A percentile compares a stretch with the other conserved stretches of the same genome.
Evolutionary conservation across 2,329 filamentous ascomycete genomes (phyloP).

Genomic region (Tolypocladium inflatum): DNA sequence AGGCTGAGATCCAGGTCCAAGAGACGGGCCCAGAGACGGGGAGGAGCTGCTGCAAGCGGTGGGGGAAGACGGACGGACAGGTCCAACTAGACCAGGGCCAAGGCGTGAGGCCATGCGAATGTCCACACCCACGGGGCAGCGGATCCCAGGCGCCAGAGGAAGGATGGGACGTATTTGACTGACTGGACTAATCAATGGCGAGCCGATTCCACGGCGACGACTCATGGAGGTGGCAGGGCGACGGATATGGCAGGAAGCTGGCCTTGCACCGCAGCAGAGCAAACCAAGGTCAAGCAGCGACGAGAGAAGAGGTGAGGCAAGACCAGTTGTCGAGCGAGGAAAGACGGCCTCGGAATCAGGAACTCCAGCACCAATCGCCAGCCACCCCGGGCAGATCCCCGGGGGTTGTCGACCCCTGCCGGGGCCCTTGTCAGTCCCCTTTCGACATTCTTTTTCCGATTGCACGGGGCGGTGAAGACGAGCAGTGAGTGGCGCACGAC

Average conservation of each 20-base stretch:
- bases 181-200: neutral
- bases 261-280: neutral
- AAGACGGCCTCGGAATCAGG: neutral
- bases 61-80: neutral
- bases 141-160: neutral
- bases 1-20: neutral
- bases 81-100: neutral
- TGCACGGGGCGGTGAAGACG: slow-evolving; percentile 1
- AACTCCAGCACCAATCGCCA: neutral
- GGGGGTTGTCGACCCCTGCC: neutral
- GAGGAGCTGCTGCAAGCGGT: neutral
- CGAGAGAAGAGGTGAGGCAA: neutral
- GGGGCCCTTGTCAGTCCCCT: neutral
- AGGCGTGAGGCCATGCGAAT: neutral
- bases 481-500: neutral
- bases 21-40: neutral
- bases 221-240: neutral
- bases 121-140: neutral
- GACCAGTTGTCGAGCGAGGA: neutral
- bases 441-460: neutral
- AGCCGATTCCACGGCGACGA: neutral
- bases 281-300: neutral
- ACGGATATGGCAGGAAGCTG: neutral
- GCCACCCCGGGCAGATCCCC: neutral
- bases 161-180: neutral